A percentile compares a stretch with the other conserved stretches of the same genome.
Conservation (phyloP, 805 yeast species). For the Kodamaea restingae region DNA sequence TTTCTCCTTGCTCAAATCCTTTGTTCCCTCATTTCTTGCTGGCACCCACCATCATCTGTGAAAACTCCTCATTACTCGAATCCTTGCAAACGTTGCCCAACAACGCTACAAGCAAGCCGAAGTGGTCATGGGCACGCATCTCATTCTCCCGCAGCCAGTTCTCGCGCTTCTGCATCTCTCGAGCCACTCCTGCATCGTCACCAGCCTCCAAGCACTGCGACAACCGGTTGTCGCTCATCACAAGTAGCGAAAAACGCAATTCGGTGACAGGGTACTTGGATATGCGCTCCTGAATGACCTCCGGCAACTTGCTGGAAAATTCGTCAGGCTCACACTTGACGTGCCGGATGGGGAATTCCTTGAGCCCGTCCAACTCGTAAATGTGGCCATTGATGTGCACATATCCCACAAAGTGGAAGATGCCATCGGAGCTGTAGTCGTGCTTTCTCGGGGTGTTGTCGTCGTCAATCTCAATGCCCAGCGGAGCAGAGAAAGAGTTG, state of each 20-base stretch:
- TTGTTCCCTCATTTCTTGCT: constrained; percentile 8
- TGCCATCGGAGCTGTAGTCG: constrained; percentile 44
- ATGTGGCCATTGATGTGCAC: constrained; percentile 40
- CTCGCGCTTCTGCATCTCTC: constrained; percentile 46
- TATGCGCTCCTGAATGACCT: constrained; percentile 45
- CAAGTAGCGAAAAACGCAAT: constrained; percentile 54
- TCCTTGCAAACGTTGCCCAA: constrained; percentile 37
- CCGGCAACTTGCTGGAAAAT: constrained; percentile 39
- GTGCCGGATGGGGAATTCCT: constrained; percentile 52
- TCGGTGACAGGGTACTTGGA: constrained; percentile 44
- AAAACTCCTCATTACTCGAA: constrained; percentile 39
- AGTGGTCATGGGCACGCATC: constrained; percentile 51
- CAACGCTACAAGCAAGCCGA: constrained; percentile 47
- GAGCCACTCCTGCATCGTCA: constrained; percentile 33
- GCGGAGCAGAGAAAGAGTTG: constrained; percentile 61
- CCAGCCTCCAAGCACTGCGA: constrained; percentile 31
- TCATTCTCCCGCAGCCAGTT: constrained; percentile 53
- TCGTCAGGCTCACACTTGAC: constrained; percentile 37
- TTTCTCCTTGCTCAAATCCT: no score
- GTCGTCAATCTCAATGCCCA: constrained; percentile 48
- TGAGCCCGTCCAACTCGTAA: constrained; percentile 63
- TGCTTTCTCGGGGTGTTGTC: neutral
- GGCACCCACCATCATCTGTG: constrained; percentile 22
- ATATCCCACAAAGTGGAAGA: constrained; percentile 61
- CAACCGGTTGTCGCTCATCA: constrained; percentile 49